phyloP scores from a whole-genome alignment of 2,329 filamentous ascomycete species.

The Trichoderma afroharzianum region DNA sequence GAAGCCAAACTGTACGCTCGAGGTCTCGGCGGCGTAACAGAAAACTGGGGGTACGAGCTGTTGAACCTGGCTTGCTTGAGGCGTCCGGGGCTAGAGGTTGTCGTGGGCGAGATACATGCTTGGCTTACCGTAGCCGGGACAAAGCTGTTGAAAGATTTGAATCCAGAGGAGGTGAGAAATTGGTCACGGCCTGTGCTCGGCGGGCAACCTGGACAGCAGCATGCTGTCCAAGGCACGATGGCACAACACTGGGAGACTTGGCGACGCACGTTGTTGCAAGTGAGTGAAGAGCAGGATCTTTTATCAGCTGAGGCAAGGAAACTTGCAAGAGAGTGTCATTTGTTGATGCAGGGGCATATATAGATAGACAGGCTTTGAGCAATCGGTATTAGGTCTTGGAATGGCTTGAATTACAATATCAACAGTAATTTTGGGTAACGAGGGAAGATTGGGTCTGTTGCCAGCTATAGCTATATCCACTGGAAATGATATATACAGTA shows the following conservation, averaged over 20 bases:
- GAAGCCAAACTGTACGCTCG: conserved; percentile 2
- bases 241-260: conserved; percentile 2
- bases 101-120: conserved; percentile 4
- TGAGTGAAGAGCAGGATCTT: not conserved
- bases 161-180: not conserved
- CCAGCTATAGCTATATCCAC: not conserved
- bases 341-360: not conserved
- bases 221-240: not conserved
- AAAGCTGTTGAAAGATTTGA: not conserved
- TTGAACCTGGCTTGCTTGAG: not conserved
- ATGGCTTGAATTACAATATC: not conserved
- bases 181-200: not conserved
- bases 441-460: not conserved
- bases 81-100: not conserved
- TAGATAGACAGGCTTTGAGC: not conserved
- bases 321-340: not conserved
- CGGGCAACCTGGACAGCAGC: not conserved
- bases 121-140: not conserved
- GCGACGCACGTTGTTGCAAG: not conserved
- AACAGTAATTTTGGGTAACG: not conserved
- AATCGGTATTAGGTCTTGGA: not conserved
- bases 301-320: not conserved
- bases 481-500: not conserved
- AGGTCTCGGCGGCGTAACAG: not conserved
- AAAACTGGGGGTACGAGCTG: not conserved